These are phyloP conservation scores for Zygosaccharomyces gambellarensis DNA, from an alignment of 805 yeast genomes.

Conservation along the genomic window DNA sequence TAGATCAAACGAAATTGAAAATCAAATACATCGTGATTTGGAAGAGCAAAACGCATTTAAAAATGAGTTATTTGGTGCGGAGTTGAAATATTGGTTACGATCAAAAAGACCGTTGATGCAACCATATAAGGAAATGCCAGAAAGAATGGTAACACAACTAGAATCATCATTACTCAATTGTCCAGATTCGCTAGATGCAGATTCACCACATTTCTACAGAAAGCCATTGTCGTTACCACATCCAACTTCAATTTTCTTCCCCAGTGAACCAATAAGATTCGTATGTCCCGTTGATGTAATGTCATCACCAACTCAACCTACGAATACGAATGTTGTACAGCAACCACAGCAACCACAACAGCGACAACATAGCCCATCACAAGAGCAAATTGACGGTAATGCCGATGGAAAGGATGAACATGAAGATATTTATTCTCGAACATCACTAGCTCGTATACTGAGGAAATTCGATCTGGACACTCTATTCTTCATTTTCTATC, in stretches of 20 bases:
- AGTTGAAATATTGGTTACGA: constrained; percentile 28
- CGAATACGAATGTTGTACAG: constrained; percentile 1
- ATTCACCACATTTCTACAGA: constrained; percentile 58
- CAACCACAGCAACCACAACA: constrained; percentile 31
- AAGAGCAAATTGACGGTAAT: constrained; percentile 23
- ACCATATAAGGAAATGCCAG: constrained; percentile 31
- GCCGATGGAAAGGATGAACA: constrained; percentile 11
- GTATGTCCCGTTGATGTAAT: constrained; percentile 22
- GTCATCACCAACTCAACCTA: constrained; percentile 1
- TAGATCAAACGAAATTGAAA: constrained; percentile 26
- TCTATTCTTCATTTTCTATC: constrained; percentile 86
- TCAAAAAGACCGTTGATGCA: constrained; percentile 29
- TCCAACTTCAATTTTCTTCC: constrained; percentile 86
- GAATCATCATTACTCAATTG: constrained; percentile 81
- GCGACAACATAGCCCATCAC: constrained; percentile 46
- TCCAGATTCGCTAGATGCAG: constrained; percentile 91
- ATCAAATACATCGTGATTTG: constrained; percentile 25
- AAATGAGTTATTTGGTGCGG: constrained; percentile 29
- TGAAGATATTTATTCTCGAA: constrained; percentile 32
- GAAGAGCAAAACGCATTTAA: constrained; percentile 25
- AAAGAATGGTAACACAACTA: constrained; percentile 37
- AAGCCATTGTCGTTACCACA: constrained; percentile 75
- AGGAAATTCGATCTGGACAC: constrained; percentile 80
- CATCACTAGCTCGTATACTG: constrained; percentile 53
- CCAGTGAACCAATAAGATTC: constrained; percentile 42